phyloP scores from a whole-genome alignment of 164 flowering plant species.

The Amborella trichopoda region DNA sequence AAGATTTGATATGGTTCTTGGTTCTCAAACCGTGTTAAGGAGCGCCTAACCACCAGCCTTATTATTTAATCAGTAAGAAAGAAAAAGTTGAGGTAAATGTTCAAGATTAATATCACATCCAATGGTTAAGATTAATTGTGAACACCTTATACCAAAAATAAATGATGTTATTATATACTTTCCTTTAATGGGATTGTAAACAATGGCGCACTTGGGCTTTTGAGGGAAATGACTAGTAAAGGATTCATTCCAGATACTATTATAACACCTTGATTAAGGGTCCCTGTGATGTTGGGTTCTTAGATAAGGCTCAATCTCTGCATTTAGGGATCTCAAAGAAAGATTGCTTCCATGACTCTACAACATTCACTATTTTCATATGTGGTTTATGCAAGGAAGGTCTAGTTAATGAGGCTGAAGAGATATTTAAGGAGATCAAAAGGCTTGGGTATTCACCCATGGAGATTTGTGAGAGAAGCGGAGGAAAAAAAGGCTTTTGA shows the following conservation, averaged over 20 bases:
- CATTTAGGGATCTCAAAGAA: slow-evolving; percentile 44
- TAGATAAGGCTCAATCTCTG: slow-evolving; percentile 54
- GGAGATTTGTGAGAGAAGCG: no score
- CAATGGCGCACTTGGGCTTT: slow-evolving; percentile 33
- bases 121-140: no score
- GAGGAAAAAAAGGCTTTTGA: no score
- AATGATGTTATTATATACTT: no score
- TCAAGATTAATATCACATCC: no score
- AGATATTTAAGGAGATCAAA: slow-evolving; percentile 68
- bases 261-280: slow-evolving; percentile 80
- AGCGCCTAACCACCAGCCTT: no score
- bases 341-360: slow-evolving; percentile 34
- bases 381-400: slow-evolving; percentile 74
- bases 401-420: slow-evolving; percentile 46
- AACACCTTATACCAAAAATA: no score
- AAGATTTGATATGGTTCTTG: no score
- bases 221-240: slow-evolving; percentile 44
- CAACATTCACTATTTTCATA: slow-evolving; percentile 71
- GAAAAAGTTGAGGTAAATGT: no score
- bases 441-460: slow-evolving; percentile 60
- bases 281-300: slow-evolving; percentile 54
- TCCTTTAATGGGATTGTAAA: no score
- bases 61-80: no score
- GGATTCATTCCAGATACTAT: slow-evolving; percentile 73
- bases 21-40: no score